Evolutionary conservation across 2,329 filamentous ascomycete genomes (phyloP).

Genomic region (Botrytis hyacinthi): DNA sequence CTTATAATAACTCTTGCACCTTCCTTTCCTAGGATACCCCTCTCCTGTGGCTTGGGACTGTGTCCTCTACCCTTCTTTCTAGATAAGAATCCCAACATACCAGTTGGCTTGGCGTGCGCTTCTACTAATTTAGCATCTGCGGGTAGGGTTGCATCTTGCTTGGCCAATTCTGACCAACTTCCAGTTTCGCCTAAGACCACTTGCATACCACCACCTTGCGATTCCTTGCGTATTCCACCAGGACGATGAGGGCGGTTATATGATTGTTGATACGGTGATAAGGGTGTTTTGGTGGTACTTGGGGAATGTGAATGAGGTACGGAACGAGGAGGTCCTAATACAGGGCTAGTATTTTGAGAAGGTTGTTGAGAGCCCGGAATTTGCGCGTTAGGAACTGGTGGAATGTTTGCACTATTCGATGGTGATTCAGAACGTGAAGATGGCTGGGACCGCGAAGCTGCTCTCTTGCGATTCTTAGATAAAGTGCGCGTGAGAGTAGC

Average conservation of each 20-base stretch:
- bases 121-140: constrained; percentile 58
- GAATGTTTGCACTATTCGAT: constrained; percentile 28
- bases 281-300: constrained; percentile 25
- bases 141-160: constrained; percentile 74
- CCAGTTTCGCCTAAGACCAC: constrained; percentile 86
- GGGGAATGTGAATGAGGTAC: constrained; percentile 13
- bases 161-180: constrained; percentile 87
- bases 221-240: constrained; percentile 34
- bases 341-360: constrained; percentile 15
- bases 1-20: constrained; percentile 81
- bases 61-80: constrained; percentile 86
- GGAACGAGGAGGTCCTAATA: constrained; percentile 17
- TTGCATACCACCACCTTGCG: constrained; percentile 69
- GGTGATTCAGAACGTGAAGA: constrained; percentile 34
- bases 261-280: constrained; percentile 36
- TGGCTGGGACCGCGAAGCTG: constrained; percentile 32
- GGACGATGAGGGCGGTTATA: constrained; percentile 32
- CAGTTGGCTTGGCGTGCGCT: constrained; percentile 60
- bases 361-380: constrained; percentile 28
- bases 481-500: constrained; percentile 12
- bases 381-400: constrained; percentile 30
- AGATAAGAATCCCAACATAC: constrained; percentile 86
- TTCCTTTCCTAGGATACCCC: constrained; percentile 91
- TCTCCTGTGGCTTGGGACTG: constrained; percentile 91
- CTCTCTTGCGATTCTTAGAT: constrained; percentile 9